Base-by-base conservation (phyloP, 164 flowering plant species). In the Annona cherimola region DNA sequence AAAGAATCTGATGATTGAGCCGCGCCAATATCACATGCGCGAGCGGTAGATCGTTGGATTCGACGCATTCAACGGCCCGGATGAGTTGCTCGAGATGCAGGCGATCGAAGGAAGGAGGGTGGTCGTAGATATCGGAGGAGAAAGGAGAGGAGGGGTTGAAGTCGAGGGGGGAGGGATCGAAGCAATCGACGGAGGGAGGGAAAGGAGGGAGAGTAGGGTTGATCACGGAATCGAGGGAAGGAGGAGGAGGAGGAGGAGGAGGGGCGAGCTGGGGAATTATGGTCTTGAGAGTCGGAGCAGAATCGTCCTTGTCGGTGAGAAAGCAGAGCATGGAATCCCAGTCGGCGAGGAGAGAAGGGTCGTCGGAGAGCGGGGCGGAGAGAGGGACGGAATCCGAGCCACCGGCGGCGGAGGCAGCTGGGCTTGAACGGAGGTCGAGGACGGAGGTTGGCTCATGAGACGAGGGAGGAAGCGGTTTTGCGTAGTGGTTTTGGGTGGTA, bases 391-490 rank as follows among this genome's bases (percentile, higher is more conserved):
- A 39, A 3, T 72, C 75, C 3, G 81, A 72, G 4, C 66, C 71
- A 5, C 20, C 68, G 72, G 64, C 46, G 44, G 20, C 19, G 61
- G 61, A 81, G 40, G 75, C 42, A 7, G 76, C 84, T 0, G 96
- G 91, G 74, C 91, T 87, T 1, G 93, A 88, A 71, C 89, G 87
- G 66, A 89, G 84, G 63, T 93, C 94, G 5, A 93, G 92, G 26
- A 90, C 98, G 4, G 98, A 90, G 35, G 92, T 93, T 66, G 98
- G 96, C 67, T 93, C 98, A 87, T 89, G 86, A 73, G 81, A 68
- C 1, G 66, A 41, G 45, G 40, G 75, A 66, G 81, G 63, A 43
- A 57, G 59, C 7, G 81, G 74, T 59, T 78, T 77, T 43, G 76
- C 71, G 68, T 71, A 79, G 61, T 79, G 77, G 75, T 67, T 68